Evolutionary conservation across 768 basidiomycete species (phyloP), one percentile per base, ranked within the genome.

Genomic region (Agaricus sinodeliciosus): DNA sequence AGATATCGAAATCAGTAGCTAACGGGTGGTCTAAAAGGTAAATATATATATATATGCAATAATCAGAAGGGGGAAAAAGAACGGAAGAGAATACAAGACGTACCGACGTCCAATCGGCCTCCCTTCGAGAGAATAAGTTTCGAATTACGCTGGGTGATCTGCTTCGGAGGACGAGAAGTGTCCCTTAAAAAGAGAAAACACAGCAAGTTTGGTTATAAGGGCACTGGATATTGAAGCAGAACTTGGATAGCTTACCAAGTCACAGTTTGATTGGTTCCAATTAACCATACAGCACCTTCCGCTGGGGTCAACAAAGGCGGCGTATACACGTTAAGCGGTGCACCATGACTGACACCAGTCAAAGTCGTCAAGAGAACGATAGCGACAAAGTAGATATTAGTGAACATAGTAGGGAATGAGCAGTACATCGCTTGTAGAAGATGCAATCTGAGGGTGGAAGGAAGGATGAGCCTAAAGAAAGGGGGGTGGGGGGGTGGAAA

Each of bases 111-210:
- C 31, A 65, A 66, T 12, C 42, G 22, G 7, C 49, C 39, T 25
- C 58, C 55, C 11, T 57, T 55, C 46, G 66, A 59, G 31, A 73
- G 63, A 48, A 61, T 59, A 34, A 73, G 59, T 9, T 12, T 31
- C 15, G 69, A 68, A 4, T 28, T 7, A 11, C 50, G 22, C 54
- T 72, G 68, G 35, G 72, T 73, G 56, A 75, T 67, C 0, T 63
- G 12, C 0, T 25, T 13, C 9, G 70, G 69, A 16, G 61, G 47
- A 43, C 55, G 45, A 2, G 58, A 57, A 31, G 46, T 59, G 52
- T 72, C 59, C 73, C 72, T 72, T 16, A 18, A 54, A n/a, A 13
- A 28, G 35, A 11, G 18, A 3, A 27, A 15, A 5, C 22, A n/a
- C n/a, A n/a, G n/a, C n/a, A n/a, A n/a, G n/a, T 18, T 11, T 16